A percentile compares a stretch with the other conserved stretches of the same genome.
Evolutionary conservation across 306 rosid genomes (phyloP).

Genomic region (Trifolium subterraneum): DNA sequence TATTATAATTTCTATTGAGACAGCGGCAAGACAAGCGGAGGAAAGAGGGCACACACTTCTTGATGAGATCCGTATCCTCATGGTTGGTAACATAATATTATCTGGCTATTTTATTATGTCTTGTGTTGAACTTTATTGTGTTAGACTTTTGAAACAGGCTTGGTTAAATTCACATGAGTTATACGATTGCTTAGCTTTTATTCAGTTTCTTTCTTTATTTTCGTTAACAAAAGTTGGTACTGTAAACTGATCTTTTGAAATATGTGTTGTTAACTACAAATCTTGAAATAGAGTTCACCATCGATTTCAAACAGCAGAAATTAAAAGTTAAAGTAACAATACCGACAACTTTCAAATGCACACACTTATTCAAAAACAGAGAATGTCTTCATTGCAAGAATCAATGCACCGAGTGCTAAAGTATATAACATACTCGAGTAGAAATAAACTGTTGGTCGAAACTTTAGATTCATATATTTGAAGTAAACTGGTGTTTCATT

Average conservation of each 20-base stretch:
- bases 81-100: constrained; percentile 61
- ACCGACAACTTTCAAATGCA: constrained; percentile 6
- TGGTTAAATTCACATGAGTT: constrained; percentile 24
- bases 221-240: neutral
- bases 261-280: neutral
- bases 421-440: constrained; percentile 13
- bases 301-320: neutral
- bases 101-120: constrained; percentile 34
- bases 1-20: constrained; percentile 86
- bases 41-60: constrained; percentile 86
- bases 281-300: constrained; percentile 11
- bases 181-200: constrained; percentile 22
- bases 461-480: constrained; percentile 7
- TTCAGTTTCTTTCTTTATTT: constrained; percentile 25
- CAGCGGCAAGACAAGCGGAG: constrained; percentile 90
- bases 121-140: constrained; percentile 22
- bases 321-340: neutral
- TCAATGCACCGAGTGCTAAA: constrained; percentile 18
- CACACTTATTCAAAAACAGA: constrained; percentile 5
- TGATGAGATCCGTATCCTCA: constrained; percentile 86
- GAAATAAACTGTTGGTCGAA: constrained; percentile 14
- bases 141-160: constrained; percentile 19
- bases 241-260: constrained; percentile 34
- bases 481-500: constrained; percentile 30
- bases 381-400: constrained; percentile 21